phyloP scores from a whole-genome alignment of 495 filamentous ascomycete species.

The Beverwykella pulmonaria region DNA sequence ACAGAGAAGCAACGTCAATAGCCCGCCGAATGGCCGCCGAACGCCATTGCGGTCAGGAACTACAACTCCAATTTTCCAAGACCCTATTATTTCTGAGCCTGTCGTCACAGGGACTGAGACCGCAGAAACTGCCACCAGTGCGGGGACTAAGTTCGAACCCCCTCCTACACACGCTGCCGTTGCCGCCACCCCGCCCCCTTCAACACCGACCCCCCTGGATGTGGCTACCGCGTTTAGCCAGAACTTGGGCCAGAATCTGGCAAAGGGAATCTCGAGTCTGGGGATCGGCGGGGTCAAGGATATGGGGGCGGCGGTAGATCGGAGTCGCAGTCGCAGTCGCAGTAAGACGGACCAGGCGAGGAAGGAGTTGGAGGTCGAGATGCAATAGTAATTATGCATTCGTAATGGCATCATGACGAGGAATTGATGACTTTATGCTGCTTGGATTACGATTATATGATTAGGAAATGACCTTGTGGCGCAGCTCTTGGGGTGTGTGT shows the following conservation, averaged over 20 bases:
- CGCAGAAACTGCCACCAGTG: slow-evolving; percentile 27
- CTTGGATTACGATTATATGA: neutral
- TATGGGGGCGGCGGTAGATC: neutral
- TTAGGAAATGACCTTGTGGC: too few species aligned
- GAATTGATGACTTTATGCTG: neutral
- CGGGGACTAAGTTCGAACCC: slow-evolving; percentile 20
- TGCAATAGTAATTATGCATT: slow-evolving; percentile 28
- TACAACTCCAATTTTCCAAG: slow-evolving; percentile 7
- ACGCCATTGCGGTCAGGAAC: slow-evolving; percentile 16
- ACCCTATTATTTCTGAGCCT: neutral
- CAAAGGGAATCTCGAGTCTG: slow-evolving; percentile 23
- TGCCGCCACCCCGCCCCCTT: neutral
- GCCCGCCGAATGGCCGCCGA: slow-evolving; percentile 16
- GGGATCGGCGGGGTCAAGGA: slow-evolving; percentile 5
- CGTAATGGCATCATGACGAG: neutral
- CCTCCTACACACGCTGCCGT: neutral
- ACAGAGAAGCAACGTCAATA: slow-evolving; percentile 9
- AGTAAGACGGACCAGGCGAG: neutral
- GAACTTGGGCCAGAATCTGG: slow-evolving; percentile 22
- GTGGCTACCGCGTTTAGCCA: slow-evolving; percentile 13
- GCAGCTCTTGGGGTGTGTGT: too few species aligned
- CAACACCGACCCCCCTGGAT: neutral
- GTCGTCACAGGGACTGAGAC: slow-evolving; percentile 35
- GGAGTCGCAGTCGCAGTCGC: slow-evolving; percentile 21
- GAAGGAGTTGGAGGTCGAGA: slow-evolving; percentile 39